Evolutionary conservation across 352 stramenopile species (phyloP).

Genomic region (Pythium graminicola): DNA sequence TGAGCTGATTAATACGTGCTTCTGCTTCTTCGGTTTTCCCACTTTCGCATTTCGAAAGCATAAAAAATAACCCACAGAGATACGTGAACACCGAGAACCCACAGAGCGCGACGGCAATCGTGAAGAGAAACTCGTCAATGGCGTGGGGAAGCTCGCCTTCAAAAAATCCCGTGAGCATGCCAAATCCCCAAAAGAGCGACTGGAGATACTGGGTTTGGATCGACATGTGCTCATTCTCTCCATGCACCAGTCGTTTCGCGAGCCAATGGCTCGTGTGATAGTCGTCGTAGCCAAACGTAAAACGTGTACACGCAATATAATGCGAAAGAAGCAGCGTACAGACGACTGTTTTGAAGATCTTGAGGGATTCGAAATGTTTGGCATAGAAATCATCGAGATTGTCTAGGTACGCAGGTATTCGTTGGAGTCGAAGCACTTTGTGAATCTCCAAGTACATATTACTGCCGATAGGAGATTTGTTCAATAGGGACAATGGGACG

Average conservation of each 20-base stretch:
- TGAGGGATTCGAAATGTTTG: slow-evolving; percentile 47
- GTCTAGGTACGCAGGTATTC: slow-evolving; percentile 47
- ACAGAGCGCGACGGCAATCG: slow-evolving; percentile 52
- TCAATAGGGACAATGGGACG: slow-evolving; percentile 36
- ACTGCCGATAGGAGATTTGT: neutral
- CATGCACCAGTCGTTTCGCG: no score
- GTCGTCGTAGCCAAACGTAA: slow-evolving; percentile 45
- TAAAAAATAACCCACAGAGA: slow-evolving; percentile 63
- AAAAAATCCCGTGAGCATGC: slow-evolving; percentile 52
- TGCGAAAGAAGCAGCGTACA: slow-evolving; percentile 45
- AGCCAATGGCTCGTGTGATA: slow-evolving; percentile 48
- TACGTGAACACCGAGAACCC: slow-evolving; percentile 68
- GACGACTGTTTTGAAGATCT: slow-evolving; percentile 61
- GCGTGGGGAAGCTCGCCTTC: slow-evolving; percentile 53
- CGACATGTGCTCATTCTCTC: slow-evolving; percentile 1
- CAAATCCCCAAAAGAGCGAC: slow-evolving; percentile 60
- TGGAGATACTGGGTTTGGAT: slow-evolving; percentile 39
- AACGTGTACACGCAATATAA: slow-evolving; percentile 51
- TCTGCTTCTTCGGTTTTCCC: slow-evolving; percentile 40
- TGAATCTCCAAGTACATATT: slow-evolving; percentile 48
- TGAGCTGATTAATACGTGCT: slow-evolving; percentile 63
- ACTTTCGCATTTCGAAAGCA: slow-evolving; percentile 75
- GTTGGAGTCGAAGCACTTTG: slow-evolving; percentile 43
- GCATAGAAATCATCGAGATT: slow-evolving; percentile 54
- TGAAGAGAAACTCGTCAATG: slow-evolving; percentile 49